Conservation (phyloP, 495 filamentous ascomycete species). For the Penicillium cosmopolitanum region DNA sequence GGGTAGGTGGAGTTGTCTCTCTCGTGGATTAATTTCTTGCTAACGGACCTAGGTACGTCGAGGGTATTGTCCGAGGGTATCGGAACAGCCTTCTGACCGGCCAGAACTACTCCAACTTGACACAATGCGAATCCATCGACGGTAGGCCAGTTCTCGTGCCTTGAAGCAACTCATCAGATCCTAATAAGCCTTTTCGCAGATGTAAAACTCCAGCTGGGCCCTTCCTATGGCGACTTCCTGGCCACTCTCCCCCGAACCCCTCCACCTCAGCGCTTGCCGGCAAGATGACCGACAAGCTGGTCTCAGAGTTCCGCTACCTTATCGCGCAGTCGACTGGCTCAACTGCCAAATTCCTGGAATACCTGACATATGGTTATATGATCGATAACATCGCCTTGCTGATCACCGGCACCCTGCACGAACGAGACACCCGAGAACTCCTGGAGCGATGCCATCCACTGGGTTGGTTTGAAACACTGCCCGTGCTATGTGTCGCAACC, state of each 20-base stretch:
- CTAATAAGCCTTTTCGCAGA: slow-evolving; percentile 55
- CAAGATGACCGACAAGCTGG: slow-evolving; percentile 96
- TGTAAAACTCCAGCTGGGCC: slow-evolving; percentile 94
- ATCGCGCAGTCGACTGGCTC: slow-evolving; percentile 89
- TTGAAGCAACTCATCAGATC: neutral
- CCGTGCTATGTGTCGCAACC: slow-evolving; percentile 94
- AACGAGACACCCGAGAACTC: slow-evolving; percentile 94
- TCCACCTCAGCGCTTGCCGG: slow-evolving; percentile 93
- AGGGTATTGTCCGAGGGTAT: slow-evolving; percentile 96
- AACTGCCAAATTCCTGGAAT: slow-evolving; percentile 92
- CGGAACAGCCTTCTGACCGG: slow-evolving; percentile 89
- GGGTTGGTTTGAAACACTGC: slow-evolving; percentile 99
- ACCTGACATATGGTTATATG: slow-evolving; percentile 99
- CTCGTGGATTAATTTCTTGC: slow-evolving; percentile 13
- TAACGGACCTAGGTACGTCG: slow-evolving; percentile 73
- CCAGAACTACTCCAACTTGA: slow-evolving; percentile 93
- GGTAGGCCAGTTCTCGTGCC: slow-evolving; percentile 54
- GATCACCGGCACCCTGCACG: slow-evolving; percentile 97
- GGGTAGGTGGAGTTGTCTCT: slow-evolving; percentile 58
- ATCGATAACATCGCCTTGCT: slow-evolving; percentile 99
- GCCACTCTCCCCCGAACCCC: slow-evolving; percentile 92
- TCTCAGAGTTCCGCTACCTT: slow-evolving; percentile 95
- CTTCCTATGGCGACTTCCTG: slow-evolving; percentile 97
- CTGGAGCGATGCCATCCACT: slow-evolving; percentile 95
- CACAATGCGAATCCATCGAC: slow-evolving; percentile 98